A percentile compares a stretch with the other conserved stretches of the same genome.
These are phyloP conservation scores for Diospyros lotus DNA, from an alignment of 148 eudicot genomes.

Conservation along the genomic window DNA sequence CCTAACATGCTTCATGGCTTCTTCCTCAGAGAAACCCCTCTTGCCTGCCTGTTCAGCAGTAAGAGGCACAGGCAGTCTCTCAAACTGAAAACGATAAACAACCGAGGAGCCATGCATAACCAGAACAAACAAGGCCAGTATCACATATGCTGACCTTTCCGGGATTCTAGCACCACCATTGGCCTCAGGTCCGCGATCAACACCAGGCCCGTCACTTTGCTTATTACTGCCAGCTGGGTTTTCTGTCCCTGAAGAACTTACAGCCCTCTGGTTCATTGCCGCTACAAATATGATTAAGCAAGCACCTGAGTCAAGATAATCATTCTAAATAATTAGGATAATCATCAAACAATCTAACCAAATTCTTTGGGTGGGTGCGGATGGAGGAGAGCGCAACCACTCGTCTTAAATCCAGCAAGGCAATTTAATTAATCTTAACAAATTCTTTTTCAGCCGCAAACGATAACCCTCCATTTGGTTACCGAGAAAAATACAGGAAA, in stretches of 20 bases:
- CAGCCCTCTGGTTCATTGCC: constrained; percentile 14
- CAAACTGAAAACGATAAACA: constrained; percentile 60
- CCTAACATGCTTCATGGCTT: constrained; percentile 70
- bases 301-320: no score
- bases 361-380: no score
- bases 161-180: constrained; percentile 10
- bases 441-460: no score
- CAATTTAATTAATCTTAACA: no score
- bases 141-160: constrained; percentile 52
- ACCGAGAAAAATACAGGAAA: no score
- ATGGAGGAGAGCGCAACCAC: no score
- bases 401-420: no score
- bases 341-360: no score
- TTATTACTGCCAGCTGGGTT: background rate
- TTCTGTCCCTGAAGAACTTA: background rate
- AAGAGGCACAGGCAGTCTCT: constrained; percentile 60
- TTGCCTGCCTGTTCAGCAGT: constrained; percentile 64
- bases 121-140: constrained; percentile 55
- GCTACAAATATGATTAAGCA: no score
- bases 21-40: constrained; percentile 82
- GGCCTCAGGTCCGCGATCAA: constrained; percentile 6
- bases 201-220: background rate
- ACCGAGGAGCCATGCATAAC: constrained; percentile 53
- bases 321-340: no score
- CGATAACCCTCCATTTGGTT: no score